Base-by-base conservation (phyloP, 108 stramenopile species). In the Skeletonema costatum region DNA sequence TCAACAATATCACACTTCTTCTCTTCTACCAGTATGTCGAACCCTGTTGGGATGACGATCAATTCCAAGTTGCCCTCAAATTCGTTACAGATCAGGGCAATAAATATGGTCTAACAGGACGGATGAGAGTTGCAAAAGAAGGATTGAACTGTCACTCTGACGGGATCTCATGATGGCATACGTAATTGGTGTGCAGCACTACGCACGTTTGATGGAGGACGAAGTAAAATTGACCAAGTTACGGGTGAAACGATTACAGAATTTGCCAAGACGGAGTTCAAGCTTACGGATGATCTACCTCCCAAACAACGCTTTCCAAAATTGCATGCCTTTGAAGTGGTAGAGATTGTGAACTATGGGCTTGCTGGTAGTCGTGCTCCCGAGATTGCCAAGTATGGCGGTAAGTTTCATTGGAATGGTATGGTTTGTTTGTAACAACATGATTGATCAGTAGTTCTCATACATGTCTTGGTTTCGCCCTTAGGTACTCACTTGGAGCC, bases 11-110 rank as follows among this genome's bases (percentile, higher is more conserved):
- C 16, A 86, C 97, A 30, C 82, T 97, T 4, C 80, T 95, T 25
- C 83, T 97, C 14, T 97, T 97, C 80, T 97, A 97, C 78, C 91
- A 92, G 66, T 97, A 97, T 78, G 87, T 97, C 33, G 92, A 95
- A 72, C 94, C 94, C 1, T 81, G 76, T 12, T 95, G 93, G 94
- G 84, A 88, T 56, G 81, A 88, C 17, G 59, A 76, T 4, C 83
- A 82, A 35, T 90, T 92, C 71, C 63, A 90, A 64, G 72, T 64
- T 30, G 90, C 86, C 51, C 59, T 90, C 16, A 38, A 71, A 30
- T 74, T 82, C 46, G 76, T 89, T 5, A 70, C 82, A 42, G 60
- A 81, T 60, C 13, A 83, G 6, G 94, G 88, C 30, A 70, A 76
- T 6, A 19, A 75, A 32, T 66, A 86, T 59, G 58, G 82, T 41